Conservation (phyloP, 2,329 filamentous ascomycete genomes). For the Xylariaceae sp. region DNA sequence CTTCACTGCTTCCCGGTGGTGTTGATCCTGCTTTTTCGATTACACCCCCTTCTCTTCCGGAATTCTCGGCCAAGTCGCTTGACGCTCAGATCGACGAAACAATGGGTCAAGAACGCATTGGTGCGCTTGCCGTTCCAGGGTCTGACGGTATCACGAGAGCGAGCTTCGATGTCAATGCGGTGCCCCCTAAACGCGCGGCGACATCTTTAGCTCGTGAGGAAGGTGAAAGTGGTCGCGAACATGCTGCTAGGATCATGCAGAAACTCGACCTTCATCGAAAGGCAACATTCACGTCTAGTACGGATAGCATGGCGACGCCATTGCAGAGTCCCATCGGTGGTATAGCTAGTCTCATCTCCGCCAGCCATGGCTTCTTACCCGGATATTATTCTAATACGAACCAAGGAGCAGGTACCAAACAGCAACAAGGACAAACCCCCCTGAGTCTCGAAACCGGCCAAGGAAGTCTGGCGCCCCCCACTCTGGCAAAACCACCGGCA, state of each 20-base stretch:
- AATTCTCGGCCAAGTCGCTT: constrained; percentile 77
- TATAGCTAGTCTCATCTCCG: constrained; percentile 79
- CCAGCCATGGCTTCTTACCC: constrained; percentile 73
- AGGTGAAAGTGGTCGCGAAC: constrained; percentile 70
- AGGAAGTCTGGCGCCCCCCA: constrained; percentile 72
- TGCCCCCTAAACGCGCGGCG: constrained; percentile 49
- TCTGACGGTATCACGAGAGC: constrained; percentile 54
- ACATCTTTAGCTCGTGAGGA: constrained; percentile 59
- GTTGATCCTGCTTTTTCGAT: constrained; percentile 83
- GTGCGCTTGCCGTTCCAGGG: constrained; percentile 61
- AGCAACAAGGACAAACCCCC: constrained; percentile 32
- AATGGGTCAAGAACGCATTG: constrained; percentile 51
- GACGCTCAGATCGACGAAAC: constrained; percentile 54
- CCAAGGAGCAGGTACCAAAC: constrained; percentile 29
- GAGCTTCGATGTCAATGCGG: constrained; percentile 63
- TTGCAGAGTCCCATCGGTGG: constrained; percentile 50
- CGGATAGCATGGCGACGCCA: constrained; percentile 36
- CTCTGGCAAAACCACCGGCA: constrained; percentile 75
- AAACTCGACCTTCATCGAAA: constrained; percentile 88
- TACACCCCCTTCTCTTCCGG: constrained; percentile 77
- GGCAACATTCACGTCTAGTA: constrained; percentile 51
- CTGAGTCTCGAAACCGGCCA: constrained; percentile 42
- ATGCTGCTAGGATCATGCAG: constrained; percentile 83
- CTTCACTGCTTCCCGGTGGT: constrained; percentile 42
- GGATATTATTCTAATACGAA: constrained; percentile 40